phyloP scores from a whole-genome alignment of 371 early-diverging fungal species.

The Blakeslea trispora region DNA sequence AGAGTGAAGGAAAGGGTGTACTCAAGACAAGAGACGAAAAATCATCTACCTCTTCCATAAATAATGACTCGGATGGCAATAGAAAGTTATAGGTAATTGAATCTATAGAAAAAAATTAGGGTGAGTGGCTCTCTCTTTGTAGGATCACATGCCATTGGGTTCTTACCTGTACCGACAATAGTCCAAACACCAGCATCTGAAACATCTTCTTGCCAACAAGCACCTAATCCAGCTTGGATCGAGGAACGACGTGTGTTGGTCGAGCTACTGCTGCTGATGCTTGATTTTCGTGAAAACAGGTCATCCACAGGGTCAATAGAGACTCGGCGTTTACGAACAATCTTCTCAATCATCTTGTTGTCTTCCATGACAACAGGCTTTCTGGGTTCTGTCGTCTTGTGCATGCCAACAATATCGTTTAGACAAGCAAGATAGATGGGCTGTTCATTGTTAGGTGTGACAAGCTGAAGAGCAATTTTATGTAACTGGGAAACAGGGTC shows the following conservation, averaged over 20 bases:
- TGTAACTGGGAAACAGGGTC: constrained; percentile 86
- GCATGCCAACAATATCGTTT: constrained; percentile 77
- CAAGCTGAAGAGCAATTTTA: constrained; percentile 84
- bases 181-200: constrained; percentile 90
- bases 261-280: constrained; percentile 17
- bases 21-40: neutral
- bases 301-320: constrained; percentile 32
- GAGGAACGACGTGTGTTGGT: neutral
- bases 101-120: constrained; percentile 28
- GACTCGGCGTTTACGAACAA: constrained; percentile 49
- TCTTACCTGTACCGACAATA: constrained; percentile 72
- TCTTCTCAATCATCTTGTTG: constrained; percentile 11
- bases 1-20: constrained; percentile 13
- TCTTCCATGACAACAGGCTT: constrained; percentile 14
- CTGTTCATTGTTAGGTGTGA: constrained; percentile 45
- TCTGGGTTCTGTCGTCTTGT: constrained; percentile 64
- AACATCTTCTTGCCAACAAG: constrained; percentile 81
- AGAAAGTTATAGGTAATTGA: constrained; percentile 75
- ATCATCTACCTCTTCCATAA: neutral
- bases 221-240: constrained; percentile 22
- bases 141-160: too few species aligned
- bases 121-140: neutral
- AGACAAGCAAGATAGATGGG: constrained; percentile 72
- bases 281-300: constrained; percentile 27
- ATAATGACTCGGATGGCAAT: constrained; percentile 33